Conservation (phyloP, 441 rosid genomes). For the Bocquillonia castaneifolia region DNA sequence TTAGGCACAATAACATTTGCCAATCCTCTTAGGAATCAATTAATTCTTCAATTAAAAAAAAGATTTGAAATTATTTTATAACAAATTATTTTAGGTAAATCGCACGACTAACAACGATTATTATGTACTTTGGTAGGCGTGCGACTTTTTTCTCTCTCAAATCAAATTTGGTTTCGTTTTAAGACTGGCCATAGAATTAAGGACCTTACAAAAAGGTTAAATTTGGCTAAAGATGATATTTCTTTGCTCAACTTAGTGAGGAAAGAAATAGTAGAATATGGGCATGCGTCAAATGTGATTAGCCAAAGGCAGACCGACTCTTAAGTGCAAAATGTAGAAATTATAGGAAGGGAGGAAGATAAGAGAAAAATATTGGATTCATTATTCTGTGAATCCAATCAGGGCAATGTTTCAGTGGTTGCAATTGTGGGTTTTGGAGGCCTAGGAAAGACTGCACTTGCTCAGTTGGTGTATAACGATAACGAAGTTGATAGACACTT, state of each 20-base stretch:
- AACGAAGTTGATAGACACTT: slow-evolving; percentile 5
- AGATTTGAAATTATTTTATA: no score
- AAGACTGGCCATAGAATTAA: slow-evolving; percentile 10
- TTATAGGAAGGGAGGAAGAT: slow-evolving; percentile 21
- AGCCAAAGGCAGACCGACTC: background rate
- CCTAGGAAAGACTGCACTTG: slow-evolving; percentile 17
- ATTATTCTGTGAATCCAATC: background rate
- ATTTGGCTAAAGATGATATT: background rate
- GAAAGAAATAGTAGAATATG: background rate
- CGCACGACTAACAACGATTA: no score
- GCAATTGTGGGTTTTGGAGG: slow-evolving; percentile 22
- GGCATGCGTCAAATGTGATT: background rate
- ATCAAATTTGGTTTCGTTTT: slow-evolving; percentile 2
- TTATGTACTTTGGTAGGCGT: background rate
- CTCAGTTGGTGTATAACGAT: slow-evolving; percentile 21
- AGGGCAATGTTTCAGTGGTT: background rate
- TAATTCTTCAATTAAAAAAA: no score
- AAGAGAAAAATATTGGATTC: background rate
- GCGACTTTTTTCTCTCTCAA: slow-evolving; percentile 12
- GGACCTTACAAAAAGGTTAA: slow-evolving; percentile 1
- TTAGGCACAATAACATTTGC: no score
- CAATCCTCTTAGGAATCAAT: no score
- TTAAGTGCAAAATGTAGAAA: slow-evolving; percentile 1
- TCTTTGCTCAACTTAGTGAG: background rate
- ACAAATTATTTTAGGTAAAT: no score